Conservation (phyloP, 1,139 yeast genomes). For the Insectozyma bohioensis region DNA sequence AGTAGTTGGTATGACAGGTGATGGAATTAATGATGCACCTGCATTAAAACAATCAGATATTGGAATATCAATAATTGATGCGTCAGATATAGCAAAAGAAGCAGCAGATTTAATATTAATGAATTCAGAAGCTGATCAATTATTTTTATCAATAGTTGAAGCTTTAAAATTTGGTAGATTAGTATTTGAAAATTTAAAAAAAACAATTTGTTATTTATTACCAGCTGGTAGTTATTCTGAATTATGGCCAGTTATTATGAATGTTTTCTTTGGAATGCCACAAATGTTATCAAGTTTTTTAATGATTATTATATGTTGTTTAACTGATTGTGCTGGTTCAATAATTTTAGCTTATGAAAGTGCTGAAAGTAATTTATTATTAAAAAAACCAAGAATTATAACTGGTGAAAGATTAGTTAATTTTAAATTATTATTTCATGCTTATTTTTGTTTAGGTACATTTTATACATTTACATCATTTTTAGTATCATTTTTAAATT, state of each 20-base stretch:
- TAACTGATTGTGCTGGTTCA: conserved; percentile 50
- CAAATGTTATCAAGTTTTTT: conserved; percentile 50
- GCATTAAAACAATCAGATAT: conserved; percentile 52
- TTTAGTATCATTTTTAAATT: conserved; percentile 42
- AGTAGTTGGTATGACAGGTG: conserved; percentile 53
- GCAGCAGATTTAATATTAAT: conserved; percentile 53
- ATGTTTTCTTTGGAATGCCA: conserved; percentile 51
- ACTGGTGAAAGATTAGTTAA: conserved; percentile 47
- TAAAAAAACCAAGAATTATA: conserved; percentile 43
- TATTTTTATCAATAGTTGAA: conserved; percentile 46
- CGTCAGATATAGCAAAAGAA: conserved; percentile 58
- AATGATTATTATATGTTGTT: conserved; percentile 52
- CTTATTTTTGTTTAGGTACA: conserved; percentile 46
- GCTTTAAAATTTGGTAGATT: conserved; percentile 50
- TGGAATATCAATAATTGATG: conserved; percentile 52
- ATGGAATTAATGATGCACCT: conserved; percentile 56
- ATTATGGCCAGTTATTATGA: conserved; percentile 52
- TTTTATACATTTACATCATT: conserved; percentile 43
- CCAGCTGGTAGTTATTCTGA: conserved; percentile 58
- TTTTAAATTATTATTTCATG: conserved; percentile 39
- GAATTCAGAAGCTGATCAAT: conserved; percentile 18
- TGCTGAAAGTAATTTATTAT: conserved; percentile 44
- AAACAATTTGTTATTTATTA: conserved; percentile 49
- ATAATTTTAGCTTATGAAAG: conserved; percentile 46
- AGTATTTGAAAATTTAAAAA: conserved; percentile 52